A percentile compares a stretch with the other conserved stretches of the same genome.
These are phyloP conservation scores for Metschnikowia arizonensis DNA, from an alignment of 805 yeast species.

Conservation along the genomic window DNA sequence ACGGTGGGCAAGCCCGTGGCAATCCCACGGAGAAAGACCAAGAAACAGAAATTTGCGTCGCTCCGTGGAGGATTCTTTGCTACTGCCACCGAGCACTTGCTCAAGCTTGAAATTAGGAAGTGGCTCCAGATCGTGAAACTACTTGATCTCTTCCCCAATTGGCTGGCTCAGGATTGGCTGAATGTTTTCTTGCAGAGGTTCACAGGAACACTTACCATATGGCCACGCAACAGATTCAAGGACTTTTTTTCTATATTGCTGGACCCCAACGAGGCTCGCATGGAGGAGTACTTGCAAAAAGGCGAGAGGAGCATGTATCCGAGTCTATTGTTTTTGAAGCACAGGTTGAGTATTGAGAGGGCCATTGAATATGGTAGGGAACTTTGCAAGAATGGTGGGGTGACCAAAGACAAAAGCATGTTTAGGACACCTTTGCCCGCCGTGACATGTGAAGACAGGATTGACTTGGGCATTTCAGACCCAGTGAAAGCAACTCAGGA, in stretches of 20 bases:
- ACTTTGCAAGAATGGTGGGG: not conserved
- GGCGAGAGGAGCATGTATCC: constrained; percentile 70
- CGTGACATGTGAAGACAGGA: constrained; percentile 11
- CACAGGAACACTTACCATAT: constrained; percentile 70
- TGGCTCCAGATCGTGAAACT: constrained; percentile 67
- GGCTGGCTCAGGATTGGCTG: constrained; percentile 78
- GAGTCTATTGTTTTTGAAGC: constrained; percentile 57
- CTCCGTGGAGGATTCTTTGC: constrained; percentile 76
- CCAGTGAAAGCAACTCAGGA: constrained; percentile 6
- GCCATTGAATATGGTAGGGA: constrained; percentile 53
- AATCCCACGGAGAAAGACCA: constrained; percentile 41
- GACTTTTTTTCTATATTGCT: constrained; percentile 63
- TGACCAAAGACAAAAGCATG: not conserved
- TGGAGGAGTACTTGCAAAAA: constrained; percentile 51
- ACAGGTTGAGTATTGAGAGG: constrained; percentile 62
- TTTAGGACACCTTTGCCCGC: constrained; percentile 9
- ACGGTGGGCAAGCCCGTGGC: constrained; percentile 77
- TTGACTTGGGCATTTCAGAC: constrained; percentile 8
- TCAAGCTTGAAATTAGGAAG: constrained; percentile 70
- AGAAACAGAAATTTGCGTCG: constrained; percentile 30
- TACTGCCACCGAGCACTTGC: constrained; percentile 64
- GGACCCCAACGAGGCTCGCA: constrained; percentile 61
- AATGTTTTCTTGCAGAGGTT: constrained; percentile 70
- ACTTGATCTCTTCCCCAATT: constrained; percentile 62
- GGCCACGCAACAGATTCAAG: constrained; percentile 58